Evolutionary conservation across 192 early-diverging fungal species (phyloP).

Genomic region (Gryganskiella cystojenkinii): DNA sequence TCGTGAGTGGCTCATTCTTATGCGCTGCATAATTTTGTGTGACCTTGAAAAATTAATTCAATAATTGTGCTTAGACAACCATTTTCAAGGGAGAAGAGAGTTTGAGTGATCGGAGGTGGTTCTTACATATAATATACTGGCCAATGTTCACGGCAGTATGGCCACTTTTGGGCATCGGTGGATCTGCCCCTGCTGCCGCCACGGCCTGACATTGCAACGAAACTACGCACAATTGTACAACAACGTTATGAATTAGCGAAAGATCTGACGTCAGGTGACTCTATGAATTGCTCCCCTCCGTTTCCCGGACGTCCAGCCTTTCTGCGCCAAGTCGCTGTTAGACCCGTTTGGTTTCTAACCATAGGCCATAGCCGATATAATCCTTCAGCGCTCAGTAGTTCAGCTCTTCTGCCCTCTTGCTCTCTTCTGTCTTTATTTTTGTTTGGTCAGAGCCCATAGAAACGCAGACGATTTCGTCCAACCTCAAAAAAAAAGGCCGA

Average conservation of each 20-base stretch:
- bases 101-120: not conserved
- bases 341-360: no score
- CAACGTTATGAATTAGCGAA: not conserved
- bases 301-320: not conserved
- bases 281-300: not conserved
- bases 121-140: slow-evolving; percentile 58
- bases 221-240: slow-evolving; percentile 9
- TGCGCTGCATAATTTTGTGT: no score
- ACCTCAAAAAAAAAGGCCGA: not conserved
- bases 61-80: not conserved
- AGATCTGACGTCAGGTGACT: not conserved
- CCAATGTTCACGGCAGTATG: slow-evolving; percentile 58
- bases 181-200: slow-evolving; percentile 49
- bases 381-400: no score
- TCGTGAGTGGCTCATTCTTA: no score
- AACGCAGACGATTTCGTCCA: not conserved
- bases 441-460: slow-evolving; percentile 2
- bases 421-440: not conserved
- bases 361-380: no score
- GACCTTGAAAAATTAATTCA: not conserved
- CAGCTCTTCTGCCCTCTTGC: not conserved
- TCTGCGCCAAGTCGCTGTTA: no score
- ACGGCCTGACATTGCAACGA: slow-evolving; percentile 39
- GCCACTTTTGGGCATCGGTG: slow-evolving; percentile 56
- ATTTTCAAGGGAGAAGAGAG: not conserved